Evolutionary conservation across 2,329 filamentous ascomycete species (phyloP).

Genomic region (Fusarium sp.): DNA sequence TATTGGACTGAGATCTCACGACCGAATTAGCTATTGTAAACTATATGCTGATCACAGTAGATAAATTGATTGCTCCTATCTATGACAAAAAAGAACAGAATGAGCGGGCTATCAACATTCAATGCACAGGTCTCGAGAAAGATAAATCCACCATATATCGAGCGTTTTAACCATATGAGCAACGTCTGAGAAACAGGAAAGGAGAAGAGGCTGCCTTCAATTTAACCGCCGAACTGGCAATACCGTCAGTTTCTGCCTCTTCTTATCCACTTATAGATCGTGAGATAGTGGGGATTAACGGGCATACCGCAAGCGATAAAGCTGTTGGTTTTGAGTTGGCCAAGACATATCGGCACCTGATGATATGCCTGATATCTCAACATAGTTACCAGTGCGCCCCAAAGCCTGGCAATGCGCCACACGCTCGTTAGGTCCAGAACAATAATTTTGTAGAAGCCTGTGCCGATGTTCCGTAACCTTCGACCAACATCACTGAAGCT

Average conservation of each 20-base stretch:
- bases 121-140: fast-evolving
- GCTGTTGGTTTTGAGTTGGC: background rate
- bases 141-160: fast-evolving
- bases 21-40: background rate
- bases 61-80: fast-evolving
- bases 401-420: background rate
- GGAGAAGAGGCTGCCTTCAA: fast-evolving
- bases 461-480: background rate
- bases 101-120: fast-evolving
- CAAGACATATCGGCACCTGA: background rate
- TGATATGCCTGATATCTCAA: background rate
- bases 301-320: background rate
- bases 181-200: background rate
- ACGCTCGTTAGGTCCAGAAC: fast-evolving
- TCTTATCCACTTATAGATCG: background rate
- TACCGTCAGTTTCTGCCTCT: background rate
- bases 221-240: background rate
- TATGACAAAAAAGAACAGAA: fast-evolving
- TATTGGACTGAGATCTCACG: fast-evolving
- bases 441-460: background rate
- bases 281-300: background rate
- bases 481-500: background rate
- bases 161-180: background rate
- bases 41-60: fast-evolving
- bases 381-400: background rate